phyloP scores from a whole-genome alignment of 192 early-diverging fungal genomes.

The Mortierella hygrophila region DNA sequence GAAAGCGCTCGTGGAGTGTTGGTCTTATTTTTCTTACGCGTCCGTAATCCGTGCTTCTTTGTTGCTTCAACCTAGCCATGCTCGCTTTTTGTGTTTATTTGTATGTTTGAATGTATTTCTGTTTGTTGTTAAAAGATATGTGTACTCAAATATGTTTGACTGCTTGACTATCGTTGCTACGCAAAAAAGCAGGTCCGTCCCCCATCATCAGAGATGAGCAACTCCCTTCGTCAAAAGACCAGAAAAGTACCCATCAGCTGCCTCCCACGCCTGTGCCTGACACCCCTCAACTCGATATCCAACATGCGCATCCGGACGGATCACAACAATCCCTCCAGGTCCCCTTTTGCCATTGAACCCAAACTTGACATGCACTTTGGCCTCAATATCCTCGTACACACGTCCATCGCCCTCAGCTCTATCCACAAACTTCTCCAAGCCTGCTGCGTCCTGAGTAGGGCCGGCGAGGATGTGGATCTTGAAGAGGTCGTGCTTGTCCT shows the following conservation, averaged over 20 bases:
- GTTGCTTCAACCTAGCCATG: too few species aligned
- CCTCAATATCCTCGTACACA: neutral
- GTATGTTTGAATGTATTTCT: too few species aligned
- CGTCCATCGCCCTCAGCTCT: neutral
- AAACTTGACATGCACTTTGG: neutral
- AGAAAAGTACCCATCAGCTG: neutral
- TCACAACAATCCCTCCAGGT: neutral
- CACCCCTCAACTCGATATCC: slow-evolving; percentile 2
- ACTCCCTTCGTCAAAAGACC: neutral
- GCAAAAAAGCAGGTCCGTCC: too few species aligned
- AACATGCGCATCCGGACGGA: slow-evolving; percentile 12
- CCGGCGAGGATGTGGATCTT: slow-evolving; percentile 24
- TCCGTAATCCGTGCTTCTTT: too few species aligned
- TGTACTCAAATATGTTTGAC: too few species aligned
- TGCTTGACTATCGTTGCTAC: too few species aligned
- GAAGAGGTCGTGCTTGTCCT: slow-evolving; percentile 28
- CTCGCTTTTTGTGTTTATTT: too few species aligned
- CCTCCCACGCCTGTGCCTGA: neutral
- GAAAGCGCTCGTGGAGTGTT: too few species aligned
- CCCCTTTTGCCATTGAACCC: neutral
- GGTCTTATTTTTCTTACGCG: too few species aligned
- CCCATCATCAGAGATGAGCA: neutral
- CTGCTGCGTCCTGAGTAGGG: neutral
- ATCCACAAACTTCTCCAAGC: neutral
- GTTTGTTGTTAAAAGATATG: too few species aligned